A percentile compares a stretch with the other conserved stretches of the same genome.
Evolutionary conservation across 2,329 filamentous ascomycete species (phyloP).

Genomic region (Ambrosiella cleistominuta): DNA sequence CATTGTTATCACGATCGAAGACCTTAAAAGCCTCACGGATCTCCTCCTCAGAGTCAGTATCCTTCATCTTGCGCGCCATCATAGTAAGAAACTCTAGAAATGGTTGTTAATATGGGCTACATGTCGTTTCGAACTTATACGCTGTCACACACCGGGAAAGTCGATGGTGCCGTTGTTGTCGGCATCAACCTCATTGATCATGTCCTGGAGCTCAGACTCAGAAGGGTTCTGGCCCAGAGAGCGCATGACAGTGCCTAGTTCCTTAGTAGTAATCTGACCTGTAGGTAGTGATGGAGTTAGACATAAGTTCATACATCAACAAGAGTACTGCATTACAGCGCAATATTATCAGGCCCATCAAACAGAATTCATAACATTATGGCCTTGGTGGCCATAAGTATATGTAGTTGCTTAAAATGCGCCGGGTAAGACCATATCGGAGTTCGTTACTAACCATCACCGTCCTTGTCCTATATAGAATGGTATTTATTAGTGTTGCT

Average conservation of each 20-base stretch:
- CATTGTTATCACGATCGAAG: conserved; percentile 82
- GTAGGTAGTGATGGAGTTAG: conserved; percentile 7
- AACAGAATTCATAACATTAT: neutral
- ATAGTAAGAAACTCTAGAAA: conserved; percentile 70
- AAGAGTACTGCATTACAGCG: no score
- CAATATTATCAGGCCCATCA: no score
- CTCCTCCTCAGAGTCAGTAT: conserved; percentile 80
- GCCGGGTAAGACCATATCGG: neutral
- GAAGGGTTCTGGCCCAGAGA: conserved; percentile 80
- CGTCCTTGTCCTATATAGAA: conserved; percentile 59
- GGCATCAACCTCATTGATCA: conserved; percentile 87
- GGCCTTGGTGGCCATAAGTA: neutral
- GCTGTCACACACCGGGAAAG: conserved; percentile 52
- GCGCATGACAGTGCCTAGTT: conserved; percentile 79
- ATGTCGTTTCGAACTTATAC: neutral
- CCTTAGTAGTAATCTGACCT: conserved; percentile 88
- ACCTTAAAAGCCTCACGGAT: conserved; percentile 81
- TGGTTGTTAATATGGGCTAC: conserved; percentile 13
- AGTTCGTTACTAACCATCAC: conserved; percentile 53
- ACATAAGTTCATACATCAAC: neutral
- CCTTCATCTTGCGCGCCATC: conserved; percentile 93
- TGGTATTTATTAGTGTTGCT: conserved; percentile 16
- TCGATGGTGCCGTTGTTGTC: conserved; percentile 89
- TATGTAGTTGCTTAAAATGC: neutral
- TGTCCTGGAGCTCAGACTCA: conserved; percentile 78